A percentile compares a stretch with the other conserved stretches of the same genome.
Evolutionary conservation across 441 rosid species (phyloP).

Genomic region (Pelargonium australe): DNA sequence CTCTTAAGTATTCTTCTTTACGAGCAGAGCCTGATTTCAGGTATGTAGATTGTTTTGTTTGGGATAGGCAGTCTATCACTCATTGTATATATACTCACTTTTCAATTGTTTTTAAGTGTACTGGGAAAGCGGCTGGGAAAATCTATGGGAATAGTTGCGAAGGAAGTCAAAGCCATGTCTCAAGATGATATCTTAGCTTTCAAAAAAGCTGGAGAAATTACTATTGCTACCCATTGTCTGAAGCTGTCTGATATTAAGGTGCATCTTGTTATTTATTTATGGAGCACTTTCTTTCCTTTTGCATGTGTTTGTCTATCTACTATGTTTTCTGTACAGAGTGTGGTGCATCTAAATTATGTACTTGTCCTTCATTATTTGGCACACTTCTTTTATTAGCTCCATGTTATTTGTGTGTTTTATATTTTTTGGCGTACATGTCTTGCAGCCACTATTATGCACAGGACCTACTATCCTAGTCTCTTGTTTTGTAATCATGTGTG

Average conservation of each 20-base stretch:
- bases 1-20: slow-evolving; percentile 75
- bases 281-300: too few species aligned
- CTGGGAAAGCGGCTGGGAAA: slow-evolving; percentile 95
- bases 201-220: slow-evolving; percentile 70
- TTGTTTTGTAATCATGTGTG: too few species aligned
- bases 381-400: neutral
- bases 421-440: too few species aligned
- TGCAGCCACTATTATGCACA: neutral
- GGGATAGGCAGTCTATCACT: neutral
- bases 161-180: slow-evolving; percentile 79
- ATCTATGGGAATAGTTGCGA: slow-evolving; percentile 82
- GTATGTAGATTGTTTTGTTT: slow-evolving; percentile 32
- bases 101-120: slow-evolving; percentile 38
- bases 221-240: slow-evolving; percentile 60
- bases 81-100: slow-evolving; percentile 10
- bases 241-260: slow-evolving; percentile 86
- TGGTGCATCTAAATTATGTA: neutral
- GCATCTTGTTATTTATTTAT: slow-evolving; percentile 9
- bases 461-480: neutral
- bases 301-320: too few species aligned
- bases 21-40: slow-evolving; percentile 98
- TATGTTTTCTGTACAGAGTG: too few species aligned
- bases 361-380: neutral
- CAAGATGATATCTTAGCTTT: slow-evolving; percentile 76
- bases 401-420: neutral